Percentiles rank a stretch among this genome's conserved stretches.
These are phyloP conservation scores for Termitomyces sp. DNA, from an alignment of 768 basidiomycete genomes.

Conservation along the genomic window DNA sequence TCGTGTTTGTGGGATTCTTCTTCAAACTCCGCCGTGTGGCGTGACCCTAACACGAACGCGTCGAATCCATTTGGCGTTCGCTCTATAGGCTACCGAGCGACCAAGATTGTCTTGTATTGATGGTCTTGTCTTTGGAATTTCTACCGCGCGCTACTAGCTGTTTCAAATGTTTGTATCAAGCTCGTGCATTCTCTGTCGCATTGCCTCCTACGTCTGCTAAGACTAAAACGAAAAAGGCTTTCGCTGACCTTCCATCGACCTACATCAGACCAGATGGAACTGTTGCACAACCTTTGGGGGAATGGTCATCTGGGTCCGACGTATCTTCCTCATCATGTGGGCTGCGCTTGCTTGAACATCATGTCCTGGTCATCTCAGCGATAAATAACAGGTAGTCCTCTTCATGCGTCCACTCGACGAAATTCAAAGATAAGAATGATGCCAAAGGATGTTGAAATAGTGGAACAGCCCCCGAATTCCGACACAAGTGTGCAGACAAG, in stretches of 20 bases:
- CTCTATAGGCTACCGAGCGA: too few relatives aligned
- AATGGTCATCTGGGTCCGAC: constrained; percentile 31
- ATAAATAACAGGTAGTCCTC: neutral
- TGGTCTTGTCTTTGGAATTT: constrained; percentile 6
- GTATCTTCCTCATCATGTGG: neutral
- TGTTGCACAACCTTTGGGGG: constrained; percentile 32
- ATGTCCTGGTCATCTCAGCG: neutral
- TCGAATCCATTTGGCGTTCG: neutral
- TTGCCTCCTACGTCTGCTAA: neutral
- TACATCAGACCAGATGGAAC: constrained; percentile 38
- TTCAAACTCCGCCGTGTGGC: constrained; percentile 35
- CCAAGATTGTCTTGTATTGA: neutral
- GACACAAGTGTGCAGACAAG: neutral
- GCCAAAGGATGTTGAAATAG: neutral
- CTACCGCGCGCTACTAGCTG: neutral
- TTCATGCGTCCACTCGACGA: neutral
- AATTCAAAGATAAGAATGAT: constrained; percentile 1
- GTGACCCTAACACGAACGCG: constrained; percentile 21
- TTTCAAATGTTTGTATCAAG: neutral
- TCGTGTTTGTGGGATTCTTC: constrained; percentile 22
- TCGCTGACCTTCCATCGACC: constrained; percentile 50
- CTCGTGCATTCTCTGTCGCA: constrained; percentile 4
- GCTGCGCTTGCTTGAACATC: neutral
- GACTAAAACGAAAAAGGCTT: constrained; percentile 42
- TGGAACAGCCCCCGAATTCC: neutral